phyloP scores from a whole-genome alignment of 306 rosid genomes.

The Potentilla sterilis region DNA sequence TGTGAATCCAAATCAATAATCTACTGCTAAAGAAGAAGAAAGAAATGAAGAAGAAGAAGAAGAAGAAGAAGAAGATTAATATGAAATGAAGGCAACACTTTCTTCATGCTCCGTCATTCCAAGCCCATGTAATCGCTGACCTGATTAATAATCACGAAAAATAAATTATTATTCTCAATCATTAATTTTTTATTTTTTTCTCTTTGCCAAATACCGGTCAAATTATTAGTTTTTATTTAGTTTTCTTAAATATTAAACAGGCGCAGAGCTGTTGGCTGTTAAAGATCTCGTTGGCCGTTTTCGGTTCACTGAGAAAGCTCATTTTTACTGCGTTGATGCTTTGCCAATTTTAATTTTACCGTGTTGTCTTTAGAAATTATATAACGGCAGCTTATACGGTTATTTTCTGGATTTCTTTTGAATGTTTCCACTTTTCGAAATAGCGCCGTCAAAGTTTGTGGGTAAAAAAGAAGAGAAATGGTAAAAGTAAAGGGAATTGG shows the following conservation, averaged over 20 bases:
- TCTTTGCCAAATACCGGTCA: not conserved
- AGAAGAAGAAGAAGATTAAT: conserved; percentile 7
- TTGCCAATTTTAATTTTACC: not conserved
- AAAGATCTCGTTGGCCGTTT: not conserved
- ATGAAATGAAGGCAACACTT: conserved; percentile 1
- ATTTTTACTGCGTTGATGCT: not conserved
- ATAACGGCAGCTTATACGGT: not conserved
- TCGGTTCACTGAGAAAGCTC: not conserved
- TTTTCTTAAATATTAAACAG: not conserved
- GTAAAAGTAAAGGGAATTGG: not conserved
- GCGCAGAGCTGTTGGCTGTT: not conserved
- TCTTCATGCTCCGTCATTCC: conserved; percentile 3
- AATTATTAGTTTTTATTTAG: not conserved
- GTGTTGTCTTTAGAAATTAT: not conserved
- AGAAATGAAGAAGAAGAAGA: not conserved
- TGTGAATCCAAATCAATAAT: not conserved
- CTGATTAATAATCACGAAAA: not conserved
- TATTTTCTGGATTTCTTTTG: not conserved
- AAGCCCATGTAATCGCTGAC: not conserved
- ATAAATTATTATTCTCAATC: not conserved
- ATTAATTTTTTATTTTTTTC: not conserved
- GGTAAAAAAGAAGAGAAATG: not conserved
- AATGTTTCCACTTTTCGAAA: not conserved
- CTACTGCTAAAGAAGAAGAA: not conserved
- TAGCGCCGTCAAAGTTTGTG: not conserved